These are phyloP conservation scores for Coemansia sp. DNA, from an alignment of 192 early-diverging fungal genomes.

Conservation along the genomic window DNA sequence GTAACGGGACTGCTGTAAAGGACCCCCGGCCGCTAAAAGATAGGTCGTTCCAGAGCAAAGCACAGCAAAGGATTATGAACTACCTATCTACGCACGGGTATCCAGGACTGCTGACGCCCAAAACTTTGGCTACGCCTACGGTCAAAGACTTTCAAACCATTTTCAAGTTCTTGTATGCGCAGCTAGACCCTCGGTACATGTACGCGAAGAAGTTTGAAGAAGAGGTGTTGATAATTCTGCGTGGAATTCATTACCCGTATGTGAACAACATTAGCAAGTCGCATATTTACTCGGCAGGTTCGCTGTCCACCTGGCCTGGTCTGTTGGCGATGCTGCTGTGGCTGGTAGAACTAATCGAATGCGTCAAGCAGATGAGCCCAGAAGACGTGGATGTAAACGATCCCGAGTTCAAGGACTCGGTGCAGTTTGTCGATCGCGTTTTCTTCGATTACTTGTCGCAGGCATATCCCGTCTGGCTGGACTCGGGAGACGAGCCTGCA, in stretches of 20 bases:
- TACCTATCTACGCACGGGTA: conserved; percentile 67
- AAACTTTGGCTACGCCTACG: conserved; percentile 60
- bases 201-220: conserved; percentile 69
- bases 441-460: conserved; percentile 70
- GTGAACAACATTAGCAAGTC: conserved; percentile 65
- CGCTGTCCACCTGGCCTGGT: conserved; percentile 65
- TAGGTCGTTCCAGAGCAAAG: conserved; percentile 58
- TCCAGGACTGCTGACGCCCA: conserved; percentile 56
- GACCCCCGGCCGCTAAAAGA: conserved; percentile 70
- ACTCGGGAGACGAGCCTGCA: conserved; percentile 63
- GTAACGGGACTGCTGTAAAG: conserved; percentile 54
- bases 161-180: conserved; percentile 70
- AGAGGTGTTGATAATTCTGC: conserved; percentile 63
- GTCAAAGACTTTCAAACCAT: conserved; percentile 71
- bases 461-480: conserved; percentile 65
- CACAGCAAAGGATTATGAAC: conserved; percentile 60
- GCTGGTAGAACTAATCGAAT: conserved; percentile 70
- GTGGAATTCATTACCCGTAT: conserved; percentile 53
- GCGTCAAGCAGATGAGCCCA: conserved; percentile 57
- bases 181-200: conserved; percentile 64
- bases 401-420: conserved; percentile 46
- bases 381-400: conserved; percentile 23
- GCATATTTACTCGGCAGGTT: conserved; percentile 64
- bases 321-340: conserved; percentile 70
- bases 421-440: conserved; percentile 61